Percentiles rank a stretch among this genome's conserved stretches.
Evolutionary conservation across 2,329 filamentous ascomycete genomes (phyloP).

Genomic region (Exserohilum turcica): DNA sequence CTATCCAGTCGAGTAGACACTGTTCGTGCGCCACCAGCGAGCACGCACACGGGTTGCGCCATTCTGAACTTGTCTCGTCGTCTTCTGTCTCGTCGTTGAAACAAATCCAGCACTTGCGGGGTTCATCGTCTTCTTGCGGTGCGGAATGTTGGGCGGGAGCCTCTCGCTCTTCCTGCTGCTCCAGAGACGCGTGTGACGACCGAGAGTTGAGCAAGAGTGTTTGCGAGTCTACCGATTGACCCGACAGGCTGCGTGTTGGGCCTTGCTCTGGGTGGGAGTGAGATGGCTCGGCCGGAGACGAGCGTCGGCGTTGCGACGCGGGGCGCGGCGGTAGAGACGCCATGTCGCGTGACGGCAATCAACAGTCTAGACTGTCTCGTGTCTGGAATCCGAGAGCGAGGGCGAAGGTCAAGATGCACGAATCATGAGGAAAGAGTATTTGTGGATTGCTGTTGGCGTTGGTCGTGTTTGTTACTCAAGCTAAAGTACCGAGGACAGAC

Average conservation of each 20-base stretch:
- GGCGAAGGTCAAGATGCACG: neutral
- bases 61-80: constrained; percentile 64
- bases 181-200: constrained; percentile 19
- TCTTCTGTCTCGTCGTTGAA: constrained; percentile 70
- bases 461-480: constrained; percentile 22
- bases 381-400: neutral
- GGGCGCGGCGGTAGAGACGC: constrained; percentile 50
- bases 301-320: constrained; percentile 41
- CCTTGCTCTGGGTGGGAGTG: constrained; percentile 25
- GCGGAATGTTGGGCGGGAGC: constrained; percentile 15
- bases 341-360: constrained; percentile 34
- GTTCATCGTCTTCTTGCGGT: constrained; percentile 39
- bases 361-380: neutral
- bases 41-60: constrained; percentile 90
- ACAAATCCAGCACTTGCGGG: constrained; percentile 71
- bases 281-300: constrained; percentile 29
- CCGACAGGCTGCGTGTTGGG: constrained; percentile 46
- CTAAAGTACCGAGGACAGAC: no score
- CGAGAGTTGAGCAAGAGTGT: constrained; percentile 52
- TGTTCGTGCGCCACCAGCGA: constrained; percentile 88
- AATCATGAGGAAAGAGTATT: neutral
- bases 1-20: constrained; percentile 89
- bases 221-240: constrained; percentile 53
- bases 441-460: constrained; percentile 2
- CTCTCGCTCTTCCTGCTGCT: constrained; percentile 20